These are phyloP conservation scores for Acanthamoeba triangularis DNA, from an alignment of 208 protist species.

Conservation along the genomic window DNA sequence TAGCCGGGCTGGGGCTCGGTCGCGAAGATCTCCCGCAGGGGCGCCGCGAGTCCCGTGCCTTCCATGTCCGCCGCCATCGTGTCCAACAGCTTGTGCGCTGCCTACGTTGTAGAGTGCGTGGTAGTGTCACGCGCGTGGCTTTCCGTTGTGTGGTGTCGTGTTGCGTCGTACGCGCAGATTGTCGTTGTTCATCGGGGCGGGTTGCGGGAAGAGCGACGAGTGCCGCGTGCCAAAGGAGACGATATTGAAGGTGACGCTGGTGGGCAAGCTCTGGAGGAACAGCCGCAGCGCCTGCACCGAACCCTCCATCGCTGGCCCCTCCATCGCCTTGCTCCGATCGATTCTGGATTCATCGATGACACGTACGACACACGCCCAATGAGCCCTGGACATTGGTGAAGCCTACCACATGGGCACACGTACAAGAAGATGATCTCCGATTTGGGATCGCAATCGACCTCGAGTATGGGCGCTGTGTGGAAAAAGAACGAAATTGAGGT, in stretches of 20 bases:
- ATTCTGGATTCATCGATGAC: not conserved
- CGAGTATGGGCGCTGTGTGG: not conserved
- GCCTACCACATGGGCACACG: not conserved
- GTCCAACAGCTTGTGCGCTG: not conserved
- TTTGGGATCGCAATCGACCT: not conserved
- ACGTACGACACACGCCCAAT: no score
- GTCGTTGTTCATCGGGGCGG: not conserved
- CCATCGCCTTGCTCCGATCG: conserved; percentile 6
- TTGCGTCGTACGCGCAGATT: not conserved
- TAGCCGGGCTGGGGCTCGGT: not conserved
- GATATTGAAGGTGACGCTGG: not conserved
- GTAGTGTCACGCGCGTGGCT: no score
- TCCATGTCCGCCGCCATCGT: conserved; percentile 42
- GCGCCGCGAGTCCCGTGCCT: not conserved
- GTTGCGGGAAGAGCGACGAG: not conserved
- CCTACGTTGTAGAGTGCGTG: not conserved
- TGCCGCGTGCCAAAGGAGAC: not conserved
- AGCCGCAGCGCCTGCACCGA: conserved; percentile 2
- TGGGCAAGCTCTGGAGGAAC: conserved; percentile 51
- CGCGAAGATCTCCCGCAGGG: not conserved
- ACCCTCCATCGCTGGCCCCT: not conserved
- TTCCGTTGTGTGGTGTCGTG: no score
- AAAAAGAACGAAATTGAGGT: not conserved
- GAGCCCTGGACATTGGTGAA: no score
- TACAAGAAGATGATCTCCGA: conserved; percentile 35